These are phyloP conservation scores for Daldinia decipiens DNA, from an alignment of 495 filamentous ascomycete genomes.

Conservation along the genomic window DNA sequence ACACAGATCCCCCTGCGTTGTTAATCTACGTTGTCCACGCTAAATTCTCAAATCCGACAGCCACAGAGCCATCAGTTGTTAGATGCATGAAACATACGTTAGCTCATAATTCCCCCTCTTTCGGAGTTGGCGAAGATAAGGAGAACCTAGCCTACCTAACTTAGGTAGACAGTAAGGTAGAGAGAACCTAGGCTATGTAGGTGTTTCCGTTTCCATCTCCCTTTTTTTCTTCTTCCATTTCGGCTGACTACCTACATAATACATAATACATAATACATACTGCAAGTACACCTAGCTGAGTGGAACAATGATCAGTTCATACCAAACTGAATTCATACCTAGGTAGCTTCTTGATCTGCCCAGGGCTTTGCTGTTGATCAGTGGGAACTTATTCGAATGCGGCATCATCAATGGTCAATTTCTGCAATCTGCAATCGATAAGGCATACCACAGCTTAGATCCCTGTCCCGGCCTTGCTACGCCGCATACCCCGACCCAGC, in stretches of 20 bases:
- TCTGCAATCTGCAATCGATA: slow-evolving; percentile 36
- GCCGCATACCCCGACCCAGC: slow-evolving; percentile 25
- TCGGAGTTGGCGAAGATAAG: slow-evolving; percentile 25
- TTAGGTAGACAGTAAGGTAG: no score
- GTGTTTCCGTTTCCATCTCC: neutral
- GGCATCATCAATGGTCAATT: slow-evolving; percentile 34
- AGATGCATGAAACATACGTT: slow-evolving; percentile 19
- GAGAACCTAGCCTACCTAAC: slow-evolving; percentile 8
- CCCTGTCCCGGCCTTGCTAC: slow-evolving; percentile 18
- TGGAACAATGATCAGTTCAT: slow-evolving; percentile 11
- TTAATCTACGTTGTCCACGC: slow-evolving; percentile 15
- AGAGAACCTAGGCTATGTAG: no score
- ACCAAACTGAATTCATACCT: neutral
- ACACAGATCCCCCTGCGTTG: slow-evolving; percentile 3
- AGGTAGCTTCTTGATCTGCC: slow-evolving; percentile 41
- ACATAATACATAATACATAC: no score
- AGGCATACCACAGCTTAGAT: slow-evolving; percentile 13
- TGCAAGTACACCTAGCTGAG: slow-evolving; percentile 3
- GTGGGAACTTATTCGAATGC: slow-evolving; percentile 7
- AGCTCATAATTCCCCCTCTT: slow-evolving; percentile 16
- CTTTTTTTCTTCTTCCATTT: neutral
- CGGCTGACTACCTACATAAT: slow-evolving; percentile 5
- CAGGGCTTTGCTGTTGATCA: slow-evolving; percentile 32
- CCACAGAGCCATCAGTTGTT: slow-evolving; percentile 18
- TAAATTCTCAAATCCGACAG: slow-evolving; percentile 14